Conservation (phyloP, 2,329 filamentous ascomycete genomes). For the Blastomyces gilchristii region DNA sequence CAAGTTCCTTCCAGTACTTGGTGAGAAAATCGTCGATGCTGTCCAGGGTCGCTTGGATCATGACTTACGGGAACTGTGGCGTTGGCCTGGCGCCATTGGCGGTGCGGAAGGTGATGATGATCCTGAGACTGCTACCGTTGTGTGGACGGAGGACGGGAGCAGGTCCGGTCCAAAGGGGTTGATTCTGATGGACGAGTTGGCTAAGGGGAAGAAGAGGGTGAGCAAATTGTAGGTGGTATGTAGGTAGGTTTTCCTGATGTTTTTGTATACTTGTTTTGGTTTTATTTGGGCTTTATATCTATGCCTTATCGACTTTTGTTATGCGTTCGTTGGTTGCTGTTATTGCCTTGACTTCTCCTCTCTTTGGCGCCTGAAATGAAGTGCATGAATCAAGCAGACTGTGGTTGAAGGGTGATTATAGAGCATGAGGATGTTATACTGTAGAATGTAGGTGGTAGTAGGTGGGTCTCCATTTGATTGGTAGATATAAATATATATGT, state of each 20-base stretch:
- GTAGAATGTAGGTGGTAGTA: too few species aligned
- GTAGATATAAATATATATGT: too few species aligned
- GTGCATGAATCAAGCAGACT: too few species aligned
- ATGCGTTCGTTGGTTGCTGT: too few species aligned
- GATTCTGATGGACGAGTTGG: slow-evolving; percentile 32
- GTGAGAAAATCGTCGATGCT: slow-evolving; percentile 41
- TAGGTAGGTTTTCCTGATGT: neutral
- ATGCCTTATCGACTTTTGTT: too few species aligned
- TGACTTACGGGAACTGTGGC: slow-evolving; percentile 35
- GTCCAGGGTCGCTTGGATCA: slow-evolving; percentile 36
- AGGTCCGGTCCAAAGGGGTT: slow-evolving; percentile 28
- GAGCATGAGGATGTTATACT: too few species aligned
- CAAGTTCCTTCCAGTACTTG: slow-evolving; percentile 46
- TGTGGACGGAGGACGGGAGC: slow-evolving; percentile 31
- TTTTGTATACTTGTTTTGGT: neutral
- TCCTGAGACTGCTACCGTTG: slow-evolving; percentile 18
- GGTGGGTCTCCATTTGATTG: too few species aligned
- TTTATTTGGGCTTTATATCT: neutral
- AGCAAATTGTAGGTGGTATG: neutral
- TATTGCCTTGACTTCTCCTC: too few species aligned
- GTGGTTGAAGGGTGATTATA: too few species aligned
- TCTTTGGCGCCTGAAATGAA: too few species aligned
- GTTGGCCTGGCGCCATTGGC: slow-evolving; percentile 25
- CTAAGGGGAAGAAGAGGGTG: slow-evolving; percentile 19
- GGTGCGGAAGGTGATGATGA: slow-evolving; percentile 10